A percentile compares a stretch with the other conserved stretches of the same genome.
Evolutionary conservation across 169 alveolate species (phyloP).

Genomic region (Plasmodium cynomolgi): DNA sequence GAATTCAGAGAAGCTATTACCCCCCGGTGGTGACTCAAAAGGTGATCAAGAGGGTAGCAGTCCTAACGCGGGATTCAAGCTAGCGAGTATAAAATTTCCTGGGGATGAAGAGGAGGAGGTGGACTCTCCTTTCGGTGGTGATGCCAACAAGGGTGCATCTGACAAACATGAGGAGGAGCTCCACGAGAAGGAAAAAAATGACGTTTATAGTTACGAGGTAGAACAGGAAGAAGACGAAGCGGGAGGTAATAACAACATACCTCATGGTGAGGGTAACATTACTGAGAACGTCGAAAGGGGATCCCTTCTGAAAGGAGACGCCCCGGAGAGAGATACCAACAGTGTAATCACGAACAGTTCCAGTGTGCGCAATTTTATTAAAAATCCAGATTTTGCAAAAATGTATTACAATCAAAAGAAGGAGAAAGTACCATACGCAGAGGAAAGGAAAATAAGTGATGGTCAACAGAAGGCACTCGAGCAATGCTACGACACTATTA

Average conservation of each 20-base stretch:
- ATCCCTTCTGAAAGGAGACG: not conserved
- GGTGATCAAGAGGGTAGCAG: not conserved
- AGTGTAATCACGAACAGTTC: not conserved
- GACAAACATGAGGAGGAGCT: not conserved
- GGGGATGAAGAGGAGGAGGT: not conserved
- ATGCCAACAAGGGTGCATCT: not conserved
- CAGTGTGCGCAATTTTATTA: slow-evolving; percentile 1
- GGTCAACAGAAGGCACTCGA: slow-evolving; percentile 12
- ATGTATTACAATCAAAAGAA: not conserved
- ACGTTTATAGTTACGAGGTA: not conserved
- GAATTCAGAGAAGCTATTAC: not conserved
- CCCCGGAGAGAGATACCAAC: not conserved
- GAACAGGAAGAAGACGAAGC: not conserved
- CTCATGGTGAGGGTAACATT: not conserved
- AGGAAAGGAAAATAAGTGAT: slow-evolving; percentile 28
- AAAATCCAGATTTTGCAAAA: not conserved
- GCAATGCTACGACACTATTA: not conserved
- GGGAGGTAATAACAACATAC: not conserved
- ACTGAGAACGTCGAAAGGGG: not conserved
- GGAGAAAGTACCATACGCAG: not conserved
- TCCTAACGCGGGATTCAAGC: not conserved
- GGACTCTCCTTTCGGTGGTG: not conserved
- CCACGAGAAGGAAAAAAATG: not conserved
- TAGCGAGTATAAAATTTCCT: not conserved
- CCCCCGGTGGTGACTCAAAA: not conserved